Conservation (phyloP, 2,329 filamentous ascomycete genomes). For the Fusarium piperis region DNA sequence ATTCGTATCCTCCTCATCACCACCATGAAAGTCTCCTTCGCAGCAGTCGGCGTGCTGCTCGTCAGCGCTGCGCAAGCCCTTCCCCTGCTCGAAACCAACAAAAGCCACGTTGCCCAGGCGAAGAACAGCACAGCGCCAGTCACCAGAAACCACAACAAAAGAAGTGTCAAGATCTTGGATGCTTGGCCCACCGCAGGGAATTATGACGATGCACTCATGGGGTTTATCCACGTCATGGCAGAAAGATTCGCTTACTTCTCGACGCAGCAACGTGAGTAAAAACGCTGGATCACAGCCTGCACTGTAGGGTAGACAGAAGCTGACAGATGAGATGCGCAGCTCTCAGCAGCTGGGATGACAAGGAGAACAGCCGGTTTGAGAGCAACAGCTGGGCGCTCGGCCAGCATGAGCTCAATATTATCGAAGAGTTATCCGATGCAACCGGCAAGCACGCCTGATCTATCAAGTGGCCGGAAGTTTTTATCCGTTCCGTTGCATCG, state of each 20-base stretch:
- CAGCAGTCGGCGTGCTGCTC: not conserved
- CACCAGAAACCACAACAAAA: not conserved
- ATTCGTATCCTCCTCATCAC: not conserved
- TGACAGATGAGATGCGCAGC: not conserved
- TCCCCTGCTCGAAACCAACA: not conserved
- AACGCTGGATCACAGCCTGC: not conserved
- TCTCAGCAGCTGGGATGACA: not conserved
- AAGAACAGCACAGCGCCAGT: not conserved
- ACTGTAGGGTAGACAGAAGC: not conserved
- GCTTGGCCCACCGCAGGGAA: too few species aligned
- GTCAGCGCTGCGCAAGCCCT: not conserved
- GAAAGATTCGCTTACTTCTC: too few species aligned
- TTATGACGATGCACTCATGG: too few species aligned
- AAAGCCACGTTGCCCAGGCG: too few species aligned
- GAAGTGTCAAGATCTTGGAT: too few species aligned
- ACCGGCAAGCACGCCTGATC: not conserved
- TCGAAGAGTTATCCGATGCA: not conserved
- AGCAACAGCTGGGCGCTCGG: not conserved
- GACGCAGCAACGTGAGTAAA: too few species aligned
- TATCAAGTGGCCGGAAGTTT: too few species aligned
- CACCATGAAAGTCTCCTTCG: not conserved
- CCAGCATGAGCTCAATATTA: not conserved
- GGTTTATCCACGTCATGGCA: too few species aligned
- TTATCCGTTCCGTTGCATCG: too few species aligned
- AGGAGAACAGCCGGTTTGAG: not conserved